Evolutionary conservation across 202 grass and related monocot genomes (phyloP).

Genomic region (Elaeis oleifera): DNA sequence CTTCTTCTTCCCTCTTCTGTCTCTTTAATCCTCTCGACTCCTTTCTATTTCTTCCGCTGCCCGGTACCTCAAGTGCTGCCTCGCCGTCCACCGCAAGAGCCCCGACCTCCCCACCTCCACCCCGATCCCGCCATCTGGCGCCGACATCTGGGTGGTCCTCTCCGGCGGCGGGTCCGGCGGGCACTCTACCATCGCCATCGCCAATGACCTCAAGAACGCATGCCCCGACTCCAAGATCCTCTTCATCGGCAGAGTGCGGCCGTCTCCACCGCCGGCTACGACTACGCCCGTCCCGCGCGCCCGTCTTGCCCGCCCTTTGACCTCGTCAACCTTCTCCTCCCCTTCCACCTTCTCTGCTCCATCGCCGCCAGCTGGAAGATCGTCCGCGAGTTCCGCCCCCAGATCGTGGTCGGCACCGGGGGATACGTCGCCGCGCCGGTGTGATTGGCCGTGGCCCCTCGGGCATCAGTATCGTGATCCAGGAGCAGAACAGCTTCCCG

Average conservation of each 20-base stretch:
- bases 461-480: conserved; percentile 58
- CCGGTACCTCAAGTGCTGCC: background rate
- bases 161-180: conserved; percentile 49
- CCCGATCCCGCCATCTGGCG: background rate
- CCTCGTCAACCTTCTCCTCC: conserved; percentile 28
- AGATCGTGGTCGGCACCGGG: conserved; percentile 62
- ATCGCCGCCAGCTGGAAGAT: conserved; percentile 23
- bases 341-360: conserved; percentile 32
- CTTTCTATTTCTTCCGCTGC: no score
- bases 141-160: conserved; percentile 47
- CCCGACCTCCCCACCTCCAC: background rate
- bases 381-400: conserved; percentile 49
- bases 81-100: background rate
- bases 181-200: conserved; percentile 68
- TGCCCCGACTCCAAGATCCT: conserved; percentile 35
- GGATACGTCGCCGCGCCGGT: conserved; percentile 43
- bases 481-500: conserved; percentile 73
- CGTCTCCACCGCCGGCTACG: conserved; percentile 39
- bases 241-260: conserved; percentile 40
- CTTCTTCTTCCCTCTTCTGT: no score
- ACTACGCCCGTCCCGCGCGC: conserved; percentile 23
- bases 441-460: conserved; percentile 41
- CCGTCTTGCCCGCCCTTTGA: conserved; percentile 8
- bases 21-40: no score
- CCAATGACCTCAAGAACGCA: conserved; percentile 47